Base-by-base conservation (phyloP, 139 green algal genomes). In the Haematococcus sp. region DNA sequence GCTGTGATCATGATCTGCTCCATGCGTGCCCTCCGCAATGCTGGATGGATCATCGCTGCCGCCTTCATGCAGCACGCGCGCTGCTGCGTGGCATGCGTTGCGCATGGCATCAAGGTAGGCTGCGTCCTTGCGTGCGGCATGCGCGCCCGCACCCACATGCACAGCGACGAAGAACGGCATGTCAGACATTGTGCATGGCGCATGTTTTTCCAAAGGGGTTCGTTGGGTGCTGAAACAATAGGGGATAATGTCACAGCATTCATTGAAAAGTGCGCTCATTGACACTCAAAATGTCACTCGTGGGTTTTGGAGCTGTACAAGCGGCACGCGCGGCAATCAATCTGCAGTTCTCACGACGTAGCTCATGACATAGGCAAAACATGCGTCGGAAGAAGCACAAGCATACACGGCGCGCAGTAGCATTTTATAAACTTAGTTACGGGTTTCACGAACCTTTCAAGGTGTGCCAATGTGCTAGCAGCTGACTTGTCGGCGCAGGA, bases 351-450 rank as follows among this genome's bases (percentile, higher is more conserved):
- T 49, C 40, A 19, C 11, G 40, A 49, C 7, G 7, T 49, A 49
- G 11, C 11, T 11, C 40, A 49, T 49, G 40, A 19, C 11, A 19
- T 11, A 19, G 11, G 40, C 40, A 7, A 19, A 63, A 16, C 3
- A 94, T 94, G 90, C 75, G 87, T 25, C 79, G 81, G 0, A 94
- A 94, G 65, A 92, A 93, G 76, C 84, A 92, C 23, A 94, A 94
- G 77, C 73, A 88, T 49, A 89, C 86, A 0, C 77, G 85, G 5
- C 73, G 83, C 9, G 67, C 84, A 0, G 68, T 92, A 20, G 72
- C 78, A 16, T 94, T 94, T 51, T 94, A 90, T 70, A 85, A 85
- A 27, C 83, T 94, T 0, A 83, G 84, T 28, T 85, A 82, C 51
- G 84, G 86, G 5, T 91, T 92, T 28, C 70, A 87, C 20, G 87